These are phyloP conservation scores for Populus simonii DNA, from an alignment of 345 rosid genomes.

Conservation along the genomic window DNA sequence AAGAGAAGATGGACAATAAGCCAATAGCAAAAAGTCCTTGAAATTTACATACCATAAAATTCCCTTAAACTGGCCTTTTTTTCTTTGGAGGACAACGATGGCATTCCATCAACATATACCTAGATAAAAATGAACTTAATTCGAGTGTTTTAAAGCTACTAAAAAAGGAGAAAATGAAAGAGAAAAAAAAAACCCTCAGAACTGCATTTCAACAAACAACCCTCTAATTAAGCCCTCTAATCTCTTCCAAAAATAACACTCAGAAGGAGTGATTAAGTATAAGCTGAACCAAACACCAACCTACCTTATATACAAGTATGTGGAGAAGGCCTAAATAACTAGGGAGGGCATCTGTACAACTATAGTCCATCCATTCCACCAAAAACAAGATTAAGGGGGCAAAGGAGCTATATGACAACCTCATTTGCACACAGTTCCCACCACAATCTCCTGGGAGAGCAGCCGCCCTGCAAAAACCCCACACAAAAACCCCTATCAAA, in stretches of 20 bases:
- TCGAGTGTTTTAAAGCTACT: not conserved
- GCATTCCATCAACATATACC: slow-evolving; percentile 65
- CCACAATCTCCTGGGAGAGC: slow-evolving; percentile 52
- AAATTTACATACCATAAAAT: slow-evolving; percentile 51
- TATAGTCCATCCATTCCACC: slow-evolving; percentile 67
- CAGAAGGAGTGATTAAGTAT: not conserved
- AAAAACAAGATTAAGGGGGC: slow-evolving; percentile 56
- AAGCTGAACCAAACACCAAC: not conserved
- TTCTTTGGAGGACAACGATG: slow-evolving; percentile 50
- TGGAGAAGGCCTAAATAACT: slow-evolving; percentile 55
- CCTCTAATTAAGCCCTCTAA: not conserved
- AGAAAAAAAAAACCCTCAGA: not conserved
- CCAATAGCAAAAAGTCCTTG: not conserved
- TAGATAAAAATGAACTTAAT: slow-evolving; percentile 18
- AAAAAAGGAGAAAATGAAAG: not conserved
- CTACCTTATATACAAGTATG: slow-evolving; percentile 56
- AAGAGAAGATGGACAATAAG: not conserved
- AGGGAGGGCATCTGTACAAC: slow-evolving; percentile 58
- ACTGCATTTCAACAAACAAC: not conserved
- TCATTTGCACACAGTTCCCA: slow-evolving; percentile 53
- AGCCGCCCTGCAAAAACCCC: slow-evolving; percentile 48
- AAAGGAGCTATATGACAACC: slow-evolving; percentile 54
- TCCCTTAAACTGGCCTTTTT: slow-evolving; percentile 57
- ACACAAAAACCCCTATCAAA: slow-evolving; percentile 10
- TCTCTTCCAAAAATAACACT: not conserved